Evolutionary conservation across 2,329 filamentous ascomycete genomes (phyloP), one percentile per base, ranked within the genome.

Genomic region (Exserohilum rostratum): DNA sequence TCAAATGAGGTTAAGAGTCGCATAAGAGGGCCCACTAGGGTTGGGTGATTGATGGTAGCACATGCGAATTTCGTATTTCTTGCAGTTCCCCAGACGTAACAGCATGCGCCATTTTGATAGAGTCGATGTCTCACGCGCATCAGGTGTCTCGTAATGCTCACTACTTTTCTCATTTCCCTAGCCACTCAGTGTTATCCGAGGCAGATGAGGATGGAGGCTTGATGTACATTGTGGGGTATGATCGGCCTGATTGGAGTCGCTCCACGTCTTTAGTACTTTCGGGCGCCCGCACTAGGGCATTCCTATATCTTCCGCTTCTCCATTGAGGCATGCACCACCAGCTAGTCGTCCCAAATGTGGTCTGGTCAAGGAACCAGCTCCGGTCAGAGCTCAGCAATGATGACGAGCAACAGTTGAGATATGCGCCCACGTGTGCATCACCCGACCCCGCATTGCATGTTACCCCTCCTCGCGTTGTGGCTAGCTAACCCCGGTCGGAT

Each of bases 391-490:
- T 43, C 43, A 46, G 17, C 31, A 9, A 35, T 25, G 2, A 35
- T 57, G 55, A 61, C 53, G 52, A 54, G 53, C 49, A 33, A 49
- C 47, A 33, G 47, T 55, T 61, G 55, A 65, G 59, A 50, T 33
- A 55, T 40, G 40, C 46, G 31, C 61, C 65, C 67, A 70, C 66
- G 65, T 69, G 52, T 40, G 64, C 63, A 52, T 40, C 30, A 34
- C 65, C n/a, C 66, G 25, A 42, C 67, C 67, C 68, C 67, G 66
- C 66, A 67, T 61, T 55, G 43, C 34, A 53, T 40, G 43, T 43
- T 67, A 66, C 67, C 67, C 67, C 67, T 67, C 66, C 60, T 65
- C 60, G 39, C 58, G 34, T 35, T 13, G 18, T 46, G 58, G 58
- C 65, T 66, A 58, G 60, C 44, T 57, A 55, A 30, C 46, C 29